Percentiles rank a stretch among this genome's conserved stretches.
Conservation (phyloP, 148 eudicot genomes). For the Nepenthes mirabilis region DNA sequence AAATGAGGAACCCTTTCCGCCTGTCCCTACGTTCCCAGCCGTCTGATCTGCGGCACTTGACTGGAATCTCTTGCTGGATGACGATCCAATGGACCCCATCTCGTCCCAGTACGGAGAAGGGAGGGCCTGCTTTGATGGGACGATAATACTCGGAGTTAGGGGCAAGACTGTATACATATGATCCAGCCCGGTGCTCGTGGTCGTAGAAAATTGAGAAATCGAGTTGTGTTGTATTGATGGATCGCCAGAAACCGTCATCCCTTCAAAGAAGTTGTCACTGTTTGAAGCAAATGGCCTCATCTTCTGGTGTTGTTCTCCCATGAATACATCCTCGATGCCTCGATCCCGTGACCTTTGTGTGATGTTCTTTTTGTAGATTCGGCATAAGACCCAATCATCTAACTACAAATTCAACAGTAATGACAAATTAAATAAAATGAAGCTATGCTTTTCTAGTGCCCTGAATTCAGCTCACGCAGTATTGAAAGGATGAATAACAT, state of each 20-base stretch:
- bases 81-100: slow-evolving; percentile 20
- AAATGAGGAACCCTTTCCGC: background rate
- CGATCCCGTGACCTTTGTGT: background rate
- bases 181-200: background rate
- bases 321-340: background rate
- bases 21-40: slow-evolving; percentile 3
- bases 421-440: too few relatives aligned
- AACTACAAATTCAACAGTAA: background rate
- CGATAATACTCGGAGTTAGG: background rate
- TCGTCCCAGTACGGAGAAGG: slow-evolving; percentile 14
- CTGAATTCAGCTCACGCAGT: too few relatives aligned
- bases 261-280: background rate
- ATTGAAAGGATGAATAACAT: too few relatives aligned
- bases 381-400: background rate
- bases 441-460: too few relatives aligned
- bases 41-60: slow-evolving; percentile 11
- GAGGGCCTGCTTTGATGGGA: background rate
- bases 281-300: background rate
- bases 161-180: background rate
- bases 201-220: background rate
- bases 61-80: slow-evolving; percentile 15
- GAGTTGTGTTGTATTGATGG: background rate
- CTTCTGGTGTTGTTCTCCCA: background rate
- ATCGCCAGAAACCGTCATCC: background rate
- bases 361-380: background rate